Conservation (phyloP, 2,329 filamentous ascomycete genomes). For the Fusarium foetens region DNA sequence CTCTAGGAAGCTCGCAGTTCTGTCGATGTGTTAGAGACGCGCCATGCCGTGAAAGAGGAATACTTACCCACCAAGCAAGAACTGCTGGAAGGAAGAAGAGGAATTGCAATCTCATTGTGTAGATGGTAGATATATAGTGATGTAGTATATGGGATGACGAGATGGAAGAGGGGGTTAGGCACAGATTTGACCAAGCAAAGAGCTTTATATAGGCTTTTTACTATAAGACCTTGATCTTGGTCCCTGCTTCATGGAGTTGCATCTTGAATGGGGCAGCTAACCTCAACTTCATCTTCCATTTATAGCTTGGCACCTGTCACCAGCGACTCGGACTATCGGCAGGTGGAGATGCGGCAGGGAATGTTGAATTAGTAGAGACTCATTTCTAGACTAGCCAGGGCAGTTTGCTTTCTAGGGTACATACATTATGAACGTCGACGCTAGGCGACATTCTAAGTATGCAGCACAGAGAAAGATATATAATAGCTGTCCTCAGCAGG, state of each 20-base stretch:
- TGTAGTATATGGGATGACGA: not conserved
- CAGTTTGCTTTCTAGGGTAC: too few species aligned
- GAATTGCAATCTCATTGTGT: not conserved
- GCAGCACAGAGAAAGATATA: too few species aligned
- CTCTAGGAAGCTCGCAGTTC: not conserved
- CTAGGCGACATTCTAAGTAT: too few species aligned
- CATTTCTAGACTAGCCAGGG: not conserved
- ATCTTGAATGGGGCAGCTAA: not conserved
- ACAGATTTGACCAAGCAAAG: not conserved
- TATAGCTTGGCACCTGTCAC: not conserved
- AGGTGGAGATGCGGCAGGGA: not conserved
- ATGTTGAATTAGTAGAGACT: rapidly evolving
- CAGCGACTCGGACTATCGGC: not conserved
- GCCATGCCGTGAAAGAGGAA: rapidly evolving
- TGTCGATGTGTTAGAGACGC: not conserved
- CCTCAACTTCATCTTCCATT: not conserved
- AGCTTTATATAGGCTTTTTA: not conserved
- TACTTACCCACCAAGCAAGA: not conserved
- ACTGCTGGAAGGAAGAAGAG: not conserved
- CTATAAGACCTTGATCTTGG: not conserved
- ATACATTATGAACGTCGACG: too few species aligned
- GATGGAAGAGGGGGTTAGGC: not conserved
- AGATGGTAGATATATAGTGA: rapidly evolving
- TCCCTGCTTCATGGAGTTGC: rapidly evolving
- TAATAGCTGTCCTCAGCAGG: too few species aligned